phyloP scores from a whole-genome alignment of 2,329 filamentous ascomycete species.

The Penicillium hordei region DNA sequence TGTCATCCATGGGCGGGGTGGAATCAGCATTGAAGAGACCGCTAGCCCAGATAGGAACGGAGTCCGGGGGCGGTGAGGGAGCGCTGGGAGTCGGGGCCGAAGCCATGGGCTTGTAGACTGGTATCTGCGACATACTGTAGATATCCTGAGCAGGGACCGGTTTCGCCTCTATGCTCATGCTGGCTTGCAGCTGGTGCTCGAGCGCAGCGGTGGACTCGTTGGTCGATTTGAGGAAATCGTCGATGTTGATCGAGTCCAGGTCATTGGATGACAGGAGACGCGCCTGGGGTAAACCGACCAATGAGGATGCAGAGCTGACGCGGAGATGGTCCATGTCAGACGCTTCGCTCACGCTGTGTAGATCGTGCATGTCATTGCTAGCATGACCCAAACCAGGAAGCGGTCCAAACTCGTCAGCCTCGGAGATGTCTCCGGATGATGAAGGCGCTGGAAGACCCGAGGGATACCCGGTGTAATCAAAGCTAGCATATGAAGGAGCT shows the following conservation, averaged over 20 bases:
- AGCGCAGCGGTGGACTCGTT: conserved; percentile 42
- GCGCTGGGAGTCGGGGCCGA: conserved; percentile 17
- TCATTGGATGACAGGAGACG: conserved; percentile 44
- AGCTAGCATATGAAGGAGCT: conserved; percentile 48
- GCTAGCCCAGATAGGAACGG: conserved; percentile 34
- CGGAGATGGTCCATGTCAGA: conserved; percentile 45
- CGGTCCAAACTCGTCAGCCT: conserved; percentile 47
- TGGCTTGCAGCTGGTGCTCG: conserved; percentile 43
- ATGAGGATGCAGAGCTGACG: conserved; percentile 45
- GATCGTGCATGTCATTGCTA: conserved; percentile 37
- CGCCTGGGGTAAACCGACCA: conserved; percentile 43
- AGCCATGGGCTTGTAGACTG: conserved; percentile 25
- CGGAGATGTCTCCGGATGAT: conserved; percentile 52
- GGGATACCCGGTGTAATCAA: conserved; percentile 44
- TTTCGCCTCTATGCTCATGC: conserved; percentile 39
- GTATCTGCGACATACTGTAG: conserved; percentile 30
- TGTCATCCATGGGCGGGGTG: conserved; percentile 32
- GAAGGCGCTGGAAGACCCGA: conserved; percentile 44
- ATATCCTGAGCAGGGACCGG: conserved; percentile 30
- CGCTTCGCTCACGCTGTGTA: conserved; percentile 43
- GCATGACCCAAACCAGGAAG: conserved; percentile 32
- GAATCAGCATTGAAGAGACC: conserved; percentile 34
- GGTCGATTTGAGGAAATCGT: conserved; percentile 46
- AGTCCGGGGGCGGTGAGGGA: conserved; percentile 28
- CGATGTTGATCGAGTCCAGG: conserved; percentile 44